A percentile compares a stretch with the other conserved stretches of the same genome.
Conservation (phyloP, 2,329 filamentous ascomycete species). For the Pyrenochaeta sp. region DNA sequence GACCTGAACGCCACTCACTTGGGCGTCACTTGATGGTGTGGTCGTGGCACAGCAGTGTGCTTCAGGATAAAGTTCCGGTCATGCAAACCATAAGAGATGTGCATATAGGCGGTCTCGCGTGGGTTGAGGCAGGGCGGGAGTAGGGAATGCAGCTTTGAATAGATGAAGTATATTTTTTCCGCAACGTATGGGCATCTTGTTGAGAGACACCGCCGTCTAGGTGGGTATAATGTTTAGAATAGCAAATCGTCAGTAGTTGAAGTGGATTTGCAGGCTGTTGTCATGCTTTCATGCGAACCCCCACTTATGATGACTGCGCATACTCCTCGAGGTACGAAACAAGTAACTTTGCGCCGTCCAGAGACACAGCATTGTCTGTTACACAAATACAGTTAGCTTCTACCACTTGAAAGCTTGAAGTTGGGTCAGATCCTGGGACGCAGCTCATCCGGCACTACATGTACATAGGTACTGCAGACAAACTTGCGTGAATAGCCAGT, state of each 20-base stretch:
- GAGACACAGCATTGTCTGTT: constrained; percentile 76
- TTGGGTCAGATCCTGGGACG: constrained; percentile 7
- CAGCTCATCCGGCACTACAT: constrained; percentile 4
- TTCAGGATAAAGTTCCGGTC: constrained; percentile 23
- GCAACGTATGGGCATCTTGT: constrained; percentile 32
- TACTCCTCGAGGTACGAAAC: constrained; percentile 70
- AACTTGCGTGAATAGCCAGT: constrained; percentile 12
- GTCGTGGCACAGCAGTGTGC: constrained; percentile 15
- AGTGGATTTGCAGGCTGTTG: constrained; percentile 9
- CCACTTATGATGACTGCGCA: constrained; percentile 49
- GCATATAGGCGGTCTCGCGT: constrained; percentile 17
- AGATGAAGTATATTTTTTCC: constrained; percentile 21
- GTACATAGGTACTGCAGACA: constrained; percentile 14
- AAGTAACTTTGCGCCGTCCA: constrained; percentile 72
- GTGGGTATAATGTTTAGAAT: constrained; percentile 1
- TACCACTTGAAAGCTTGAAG: constrained; percentile 4
- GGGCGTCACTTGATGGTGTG: constrained; percentile 6
- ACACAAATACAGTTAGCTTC: constrained; percentile 25
- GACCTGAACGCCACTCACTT: constrained; percentile 1
- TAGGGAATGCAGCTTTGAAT: constrained; percentile 12
- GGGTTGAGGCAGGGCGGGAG: constrained; percentile 8
- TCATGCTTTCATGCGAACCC: constrained; percentile 22
- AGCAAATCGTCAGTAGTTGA: background rate
- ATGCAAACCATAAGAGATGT: constrained; percentile 21
- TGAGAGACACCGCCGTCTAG: constrained; percentile 23